Conservation (phyloP, 1,139 yeast species). For the Nadsonia commutata region DNA sequence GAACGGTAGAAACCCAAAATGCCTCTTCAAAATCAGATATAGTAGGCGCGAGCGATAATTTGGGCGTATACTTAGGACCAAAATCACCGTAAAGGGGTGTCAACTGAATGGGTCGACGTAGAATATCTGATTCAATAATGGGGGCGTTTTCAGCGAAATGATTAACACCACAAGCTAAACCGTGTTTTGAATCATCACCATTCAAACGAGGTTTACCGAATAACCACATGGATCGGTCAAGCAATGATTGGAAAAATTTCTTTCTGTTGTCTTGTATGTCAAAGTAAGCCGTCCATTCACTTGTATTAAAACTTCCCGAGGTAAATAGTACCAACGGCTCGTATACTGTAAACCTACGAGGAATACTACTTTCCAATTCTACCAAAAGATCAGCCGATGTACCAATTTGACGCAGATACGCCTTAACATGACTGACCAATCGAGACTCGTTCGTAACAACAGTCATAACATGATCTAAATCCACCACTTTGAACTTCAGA, state of each 20-base stretch:
- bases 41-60: constrained; percentile 27
- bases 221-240: constrained; percentile 26
- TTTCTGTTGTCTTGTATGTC: constrained; percentile 25
- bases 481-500: no score
- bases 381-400: background rate
- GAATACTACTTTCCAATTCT: background rate
- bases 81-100: constrained; percentile 52
- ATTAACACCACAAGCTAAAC: constrained; percentile 24
- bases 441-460: background rate
- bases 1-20: constrained; percentile 59
- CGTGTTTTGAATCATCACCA: constrained; percentile 20
- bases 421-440: background rate
- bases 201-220: constrained; percentile 10
- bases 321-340: constrained; percentile 1
- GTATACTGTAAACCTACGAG: background rate
- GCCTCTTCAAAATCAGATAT: constrained; percentile 32
- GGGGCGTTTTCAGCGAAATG: constrained; percentile 66
- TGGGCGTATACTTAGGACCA: constrained; percentile 28
- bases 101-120: constrained; percentile 50
- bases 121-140: constrained; percentile 38
- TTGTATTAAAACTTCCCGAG: constrained; percentile 1
- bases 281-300: background rate
- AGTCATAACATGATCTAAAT: no score
- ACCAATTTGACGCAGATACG: background rate
- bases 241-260: constrained; percentile 32